Conservation (phyloP, 2,329 filamentous ascomycete genomes). For the Biscogniauxia mediterranea region DNA sequence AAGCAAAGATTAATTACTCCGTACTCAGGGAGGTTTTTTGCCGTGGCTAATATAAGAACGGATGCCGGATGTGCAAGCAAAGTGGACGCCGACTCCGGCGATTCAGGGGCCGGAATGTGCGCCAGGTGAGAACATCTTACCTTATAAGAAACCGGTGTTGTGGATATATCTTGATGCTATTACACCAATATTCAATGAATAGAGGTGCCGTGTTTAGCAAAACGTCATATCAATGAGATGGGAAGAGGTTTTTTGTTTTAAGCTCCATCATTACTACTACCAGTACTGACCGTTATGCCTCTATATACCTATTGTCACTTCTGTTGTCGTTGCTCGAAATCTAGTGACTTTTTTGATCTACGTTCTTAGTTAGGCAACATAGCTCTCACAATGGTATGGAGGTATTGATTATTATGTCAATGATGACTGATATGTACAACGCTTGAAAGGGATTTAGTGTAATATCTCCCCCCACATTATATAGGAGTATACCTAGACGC, state of each 20-base stretch:
- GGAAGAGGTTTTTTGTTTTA: background rate
- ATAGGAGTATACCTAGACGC: too few species aligned
- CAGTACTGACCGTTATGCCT: too few species aligned
- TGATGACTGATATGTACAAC: too few species aligned
- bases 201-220: background rate
- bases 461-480: too few species aligned
- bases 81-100: background rate
- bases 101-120: background rate
- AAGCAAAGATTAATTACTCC: background rate
- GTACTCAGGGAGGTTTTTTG: background rate
- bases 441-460: too few species aligned
- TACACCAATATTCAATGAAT: background rate
- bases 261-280: too few species aligned
- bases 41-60: background rate
- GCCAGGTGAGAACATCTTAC: background rate
- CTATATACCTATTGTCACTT: too few species aligned
- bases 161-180: background rate
- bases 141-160: background rate
- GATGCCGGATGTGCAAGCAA: background rate
- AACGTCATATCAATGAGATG: background rate
- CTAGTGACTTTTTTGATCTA: too few species aligned
- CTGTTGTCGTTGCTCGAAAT: too few species aligned
- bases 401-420: too few species aligned
- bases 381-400: too few species aligned
- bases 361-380: too few species aligned